Percentiles rank a stretch among this genome's conserved stretches.
Conservation (phyloP, 2,329 filamentous ascomycete species). For the Sclerotinia sclerotiorum region DNA sequence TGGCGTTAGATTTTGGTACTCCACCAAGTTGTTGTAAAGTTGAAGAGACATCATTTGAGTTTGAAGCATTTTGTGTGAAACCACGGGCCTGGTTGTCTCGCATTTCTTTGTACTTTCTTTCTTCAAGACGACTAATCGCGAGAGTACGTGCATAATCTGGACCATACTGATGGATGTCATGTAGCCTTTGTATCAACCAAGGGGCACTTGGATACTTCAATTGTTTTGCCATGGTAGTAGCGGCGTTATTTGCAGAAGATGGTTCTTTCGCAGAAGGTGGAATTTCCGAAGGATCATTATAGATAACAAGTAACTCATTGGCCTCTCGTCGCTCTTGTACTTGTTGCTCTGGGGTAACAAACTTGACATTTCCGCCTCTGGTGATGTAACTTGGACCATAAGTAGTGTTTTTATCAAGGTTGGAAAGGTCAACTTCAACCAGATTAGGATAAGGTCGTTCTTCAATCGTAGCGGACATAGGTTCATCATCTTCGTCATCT, state of each 20-base stretch:
- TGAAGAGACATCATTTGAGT: conserved; percentile 25
- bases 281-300: conserved; percentile 40
- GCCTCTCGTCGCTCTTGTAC: conserved; percentile 57
- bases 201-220: conserved; percentile 35
- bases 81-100: conserved; percentile 21
- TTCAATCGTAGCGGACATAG: conserved; percentile 41
- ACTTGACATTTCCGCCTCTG: conserved; percentile 52
- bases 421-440: conserved; percentile 47
- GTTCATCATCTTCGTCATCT: conserved; percentile 53
- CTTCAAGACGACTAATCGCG: conserved; percentile 24
- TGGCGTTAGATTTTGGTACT: conserved; percentile 12
- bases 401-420: conserved; percentile 38
- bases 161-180: conserved; percentile 38
- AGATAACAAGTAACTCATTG: conserved; percentile 56
- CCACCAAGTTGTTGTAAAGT: conserved; percentile 29
- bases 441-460: conserved; percentile 55
- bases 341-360: conserved; percentile 57
- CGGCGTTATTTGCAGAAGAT: conserved; percentile 24
- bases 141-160: conserved; percentile 33
- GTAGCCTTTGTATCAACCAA: conserved; percentile 37
- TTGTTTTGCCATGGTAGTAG: conserved; percentile 24
- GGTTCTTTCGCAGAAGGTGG: conserved; percentile 41
- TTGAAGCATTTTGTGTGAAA: conserved; percentile 17
- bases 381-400: conserved; percentile 53
- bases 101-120: conserved; percentile 29